These are phyloP conservation scores for Hymenoscyphus salicellus DNA, from an alignment of 2,329 filamentous ascomycete genomes.

Conservation along the genomic window DNA sequence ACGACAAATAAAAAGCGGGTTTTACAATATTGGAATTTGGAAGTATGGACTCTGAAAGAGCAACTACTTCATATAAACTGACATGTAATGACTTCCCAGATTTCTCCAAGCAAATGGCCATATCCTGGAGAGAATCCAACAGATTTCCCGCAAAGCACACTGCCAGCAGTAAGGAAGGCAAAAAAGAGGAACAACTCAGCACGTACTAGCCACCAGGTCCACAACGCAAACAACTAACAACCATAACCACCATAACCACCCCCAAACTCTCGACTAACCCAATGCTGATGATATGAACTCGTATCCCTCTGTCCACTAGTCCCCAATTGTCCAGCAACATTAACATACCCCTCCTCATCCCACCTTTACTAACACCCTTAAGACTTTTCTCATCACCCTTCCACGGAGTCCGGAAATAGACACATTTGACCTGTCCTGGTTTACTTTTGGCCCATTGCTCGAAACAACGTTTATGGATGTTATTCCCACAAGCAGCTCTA, in stretches of 20 bases:
- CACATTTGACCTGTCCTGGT: slow-evolving; percentile 51
- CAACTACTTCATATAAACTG: too few species aligned
- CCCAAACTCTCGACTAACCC: slow-evolving; percentile 19
- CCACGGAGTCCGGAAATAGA: slow-evolving; percentile 60
- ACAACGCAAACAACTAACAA: too few species aligned
- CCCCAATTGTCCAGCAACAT: slow-evolving; percentile 59
- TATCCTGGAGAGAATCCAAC: too few species aligned
- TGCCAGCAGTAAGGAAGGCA: too few species aligned
- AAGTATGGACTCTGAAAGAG: too few species aligned
- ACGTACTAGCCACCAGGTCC: too few species aligned
- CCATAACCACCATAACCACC: not conserved
- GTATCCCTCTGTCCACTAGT: slow-evolving; percentile 51
- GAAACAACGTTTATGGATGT: slow-evolving; percentile 54
- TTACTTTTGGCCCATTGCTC: slow-evolving; percentile 53
- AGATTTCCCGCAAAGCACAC: too few species aligned
- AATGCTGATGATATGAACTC: slow-evolving; percentile 30
- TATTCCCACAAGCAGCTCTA: slow-evolving; percentile 58
- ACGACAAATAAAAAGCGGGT: too few species aligned
- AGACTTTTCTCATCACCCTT: slow-evolving; percentile 43
- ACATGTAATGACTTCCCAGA: too few species aligned
- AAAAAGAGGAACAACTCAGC: too few species aligned
- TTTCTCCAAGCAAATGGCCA: too few species aligned
- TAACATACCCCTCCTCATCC: slow-evolving; percentile 58
- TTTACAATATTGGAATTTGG: too few species aligned
- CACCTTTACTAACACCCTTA: slow-evolving; percentile 41